Evolutionary conservation across 225 moss, liverwort and hornwort genomes (phyloP), one percentile per base, ranked within the genome.

Genomic region (Physcomitrium patens): DNA sequence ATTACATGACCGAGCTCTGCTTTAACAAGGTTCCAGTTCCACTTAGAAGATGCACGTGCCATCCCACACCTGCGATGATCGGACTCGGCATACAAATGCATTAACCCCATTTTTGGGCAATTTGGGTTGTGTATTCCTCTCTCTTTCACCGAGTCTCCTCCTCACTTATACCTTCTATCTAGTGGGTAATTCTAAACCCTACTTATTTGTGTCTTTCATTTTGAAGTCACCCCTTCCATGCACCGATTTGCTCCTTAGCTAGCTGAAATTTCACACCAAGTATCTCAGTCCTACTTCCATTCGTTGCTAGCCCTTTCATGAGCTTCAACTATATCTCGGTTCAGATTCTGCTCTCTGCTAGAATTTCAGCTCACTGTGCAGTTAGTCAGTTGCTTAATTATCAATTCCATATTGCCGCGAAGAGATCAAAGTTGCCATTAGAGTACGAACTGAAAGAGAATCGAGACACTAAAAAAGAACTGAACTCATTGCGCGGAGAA

Each of bases 1-100:
- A 70, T 81, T 81, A 83, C 89, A 45, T 77, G 89, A 65, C 89
- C 89, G 75, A 89, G 86, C 53, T 89, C 89, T 17, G 89, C 81
- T 89, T 89, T 89, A 60, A 89, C 83, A 57, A 86, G 89, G 65
- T 83, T 83, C 63, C 68, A 89, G 71, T 89, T 89, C 41, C 63
- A 31, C 46, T 71, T 83, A 54, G 85, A 83, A 24, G 89, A 83
- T 56, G 76, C 70, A 16, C 86, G 82, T 55, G 77, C 81, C 65
- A 83, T 74, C 26, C 86, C 83, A 70, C 76, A 83, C 22, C 86
- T 79, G 5, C 74, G 89, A 31, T 83, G 71, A 63, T 86, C 86
- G 22, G 60, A 76, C 74, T 89, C 89, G 7, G 89, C 83, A 62
- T 89, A 86, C 48, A 86, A 48, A 61, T 86, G 86, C 70, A 83